These are phyloP conservation scores for Alternaria tenuissima DNA, from an alignment of 2,329 filamentous ascomycete species.

Conservation along the genomic window DNA sequence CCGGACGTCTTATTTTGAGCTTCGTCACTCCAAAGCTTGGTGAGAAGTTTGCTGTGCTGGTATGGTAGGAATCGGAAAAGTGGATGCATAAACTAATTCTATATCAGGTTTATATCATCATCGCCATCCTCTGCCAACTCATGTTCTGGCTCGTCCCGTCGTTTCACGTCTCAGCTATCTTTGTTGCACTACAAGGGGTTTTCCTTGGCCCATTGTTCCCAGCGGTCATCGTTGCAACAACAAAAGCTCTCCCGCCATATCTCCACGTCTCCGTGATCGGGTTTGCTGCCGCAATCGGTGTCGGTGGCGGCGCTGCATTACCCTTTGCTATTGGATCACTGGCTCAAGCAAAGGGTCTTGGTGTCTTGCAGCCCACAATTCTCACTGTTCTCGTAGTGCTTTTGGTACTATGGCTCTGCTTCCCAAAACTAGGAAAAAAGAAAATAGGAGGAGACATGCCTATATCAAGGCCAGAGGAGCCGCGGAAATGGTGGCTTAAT, in stretches of 20 bases:
- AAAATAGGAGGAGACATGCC: neutral
- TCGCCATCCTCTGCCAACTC: conserved; percentile 69
- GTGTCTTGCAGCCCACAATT: conserved; percentile 65
- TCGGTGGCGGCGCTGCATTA: conserved; percentile 71
- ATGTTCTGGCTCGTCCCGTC: conserved; percentile 81
- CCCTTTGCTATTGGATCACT: conserved; percentile 72
- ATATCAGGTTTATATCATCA: conserved; percentile 64
- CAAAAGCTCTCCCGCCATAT: conserved; percentile 73
- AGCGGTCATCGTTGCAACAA: conserved; percentile 73
- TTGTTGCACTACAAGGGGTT: conserved; percentile 75
- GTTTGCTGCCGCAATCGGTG: conserved; percentile 78
- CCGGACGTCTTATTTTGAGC: conserved; percentile 74
- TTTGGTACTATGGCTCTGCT: conserved; percentile 59
- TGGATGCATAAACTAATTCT: conserved; percentile 37
- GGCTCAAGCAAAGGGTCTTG: conserved; percentile 65
- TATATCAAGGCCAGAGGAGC: neutral
- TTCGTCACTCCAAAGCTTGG: conserved; percentile 77
- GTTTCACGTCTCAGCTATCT: conserved; percentile 74
- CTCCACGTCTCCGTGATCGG: conserved; percentile 81
- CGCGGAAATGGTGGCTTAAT: neutral
- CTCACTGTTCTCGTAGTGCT: conserved; percentile 60
- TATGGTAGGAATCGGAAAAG: conserved; percentile 50
- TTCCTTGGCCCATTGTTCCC: conserved; percentile 81
- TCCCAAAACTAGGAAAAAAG: conserved; percentile 25
- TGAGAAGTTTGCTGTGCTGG: conserved; percentile 65